Conservation (phyloP, 2,329 filamentous ascomycete genomes). For the Colletotrichum filicis region DNA sequence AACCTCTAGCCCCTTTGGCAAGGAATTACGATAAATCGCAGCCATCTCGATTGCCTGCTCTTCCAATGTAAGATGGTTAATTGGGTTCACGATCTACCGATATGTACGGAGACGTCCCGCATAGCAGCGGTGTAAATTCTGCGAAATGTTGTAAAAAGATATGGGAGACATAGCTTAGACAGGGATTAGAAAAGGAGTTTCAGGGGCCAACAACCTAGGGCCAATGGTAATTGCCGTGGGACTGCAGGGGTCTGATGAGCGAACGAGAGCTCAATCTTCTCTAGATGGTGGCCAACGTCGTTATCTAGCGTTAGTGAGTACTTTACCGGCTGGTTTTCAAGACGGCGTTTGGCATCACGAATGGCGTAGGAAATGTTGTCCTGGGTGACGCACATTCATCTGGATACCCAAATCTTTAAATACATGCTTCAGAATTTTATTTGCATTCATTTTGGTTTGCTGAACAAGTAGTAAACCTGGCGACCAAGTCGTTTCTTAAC, state of each 20-base stretch:
- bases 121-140: constrained; percentile 14
- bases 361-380: constrained; percentile 13
- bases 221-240: constrained; percentile 29
- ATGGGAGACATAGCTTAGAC: constrained; percentile 24
- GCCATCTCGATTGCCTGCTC: not conserved
- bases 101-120: constrained; percentile 4
- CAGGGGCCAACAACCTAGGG: constrained; percentile 21
- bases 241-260: constrained; percentile 33
- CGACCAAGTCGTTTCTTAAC: constrained; percentile 37
- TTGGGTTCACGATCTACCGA: not conserved
- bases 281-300: constrained; percentile 32
- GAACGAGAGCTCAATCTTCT: constrained; percentile 28
- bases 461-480: not conserved
- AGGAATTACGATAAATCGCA: constrained; percentile 35
- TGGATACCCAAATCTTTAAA: constrained; percentile 28
- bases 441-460: not conserved
- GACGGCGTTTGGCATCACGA: not conserved
- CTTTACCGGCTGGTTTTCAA: constrained; percentile 2
- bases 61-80: not conserved
- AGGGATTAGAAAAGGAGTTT: constrained; percentile 32
- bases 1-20: constrained; percentile 42
- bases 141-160: constrained; percentile 15
- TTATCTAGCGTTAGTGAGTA: constrained; percentile 41
- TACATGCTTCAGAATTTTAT: not conserved
- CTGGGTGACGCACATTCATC: not conserved